Conservation (phyloP, 2,329 filamentous ascomycete species). For the Sclerotinia trifoliorum region DNA sequence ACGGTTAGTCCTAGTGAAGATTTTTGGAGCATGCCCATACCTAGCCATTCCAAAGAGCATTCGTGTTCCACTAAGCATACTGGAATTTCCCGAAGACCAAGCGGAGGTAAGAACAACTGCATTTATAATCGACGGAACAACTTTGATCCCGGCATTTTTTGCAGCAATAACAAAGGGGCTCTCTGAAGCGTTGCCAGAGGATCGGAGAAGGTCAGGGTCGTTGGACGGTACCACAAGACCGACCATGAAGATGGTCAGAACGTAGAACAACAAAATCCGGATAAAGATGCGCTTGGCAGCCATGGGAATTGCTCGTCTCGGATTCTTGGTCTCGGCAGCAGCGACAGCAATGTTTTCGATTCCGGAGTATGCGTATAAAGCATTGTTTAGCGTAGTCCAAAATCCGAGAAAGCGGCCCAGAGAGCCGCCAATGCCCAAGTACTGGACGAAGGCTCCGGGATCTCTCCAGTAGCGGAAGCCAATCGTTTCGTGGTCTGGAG, state of each 20-base stretch:
- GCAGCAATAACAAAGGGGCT: constrained; percentile 71
- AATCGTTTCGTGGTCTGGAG: constrained; percentile 55
- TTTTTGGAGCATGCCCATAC: constrained; percentile 53
- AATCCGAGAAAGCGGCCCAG: constrained; percentile 59
- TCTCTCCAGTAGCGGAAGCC: constrained; percentile 53
- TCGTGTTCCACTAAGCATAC: constrained; percentile 58
- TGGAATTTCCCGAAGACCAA: constrained; percentile 68
- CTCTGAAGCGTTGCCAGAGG: constrained; percentile 49
- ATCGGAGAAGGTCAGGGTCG: constrained; percentile 48
- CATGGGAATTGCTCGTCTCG: constrained; percentile 52
- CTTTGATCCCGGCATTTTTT: constrained; percentile 62
- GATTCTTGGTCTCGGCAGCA: constrained; percentile 55
- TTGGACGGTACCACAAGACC: constrained; percentile 59
- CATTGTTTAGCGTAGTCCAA: constrained; percentile 47
- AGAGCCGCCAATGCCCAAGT: constrained; percentile 52
- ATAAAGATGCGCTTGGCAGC: constrained; percentile 52
- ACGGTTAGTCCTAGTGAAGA: constrained; percentile 55
- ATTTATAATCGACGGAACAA: constrained; percentile 71
- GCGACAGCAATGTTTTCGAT: constrained; percentile 54
- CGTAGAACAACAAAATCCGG: constrained; percentile 57
- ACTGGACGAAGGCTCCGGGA: constrained; percentile 66
- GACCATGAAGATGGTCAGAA: constrained; percentile 44
- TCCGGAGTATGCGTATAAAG: constrained; percentile 49
- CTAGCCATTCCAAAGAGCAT: constrained; percentile 58
- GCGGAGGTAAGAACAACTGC: constrained; percentile 72